These are phyloP conservation scores for Penicillium sp. DNA, from an alignment of 2,329 filamentous ascomycete species.

Conservation along the genomic window DNA sequence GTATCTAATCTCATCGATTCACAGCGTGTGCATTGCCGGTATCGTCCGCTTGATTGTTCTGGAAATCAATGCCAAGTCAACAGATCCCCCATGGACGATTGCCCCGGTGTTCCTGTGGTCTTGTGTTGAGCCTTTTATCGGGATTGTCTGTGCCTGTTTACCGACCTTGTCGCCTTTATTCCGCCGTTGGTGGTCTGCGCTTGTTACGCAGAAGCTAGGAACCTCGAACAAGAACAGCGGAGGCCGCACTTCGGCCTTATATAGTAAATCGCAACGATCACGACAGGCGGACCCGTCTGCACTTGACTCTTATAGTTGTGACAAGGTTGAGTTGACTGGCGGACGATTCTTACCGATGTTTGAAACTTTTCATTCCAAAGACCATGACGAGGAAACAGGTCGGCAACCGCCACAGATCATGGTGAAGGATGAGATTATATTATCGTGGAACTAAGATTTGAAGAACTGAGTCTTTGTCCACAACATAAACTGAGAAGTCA, in stretches of 20 bases:
- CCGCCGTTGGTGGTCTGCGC: conserved; percentile 7
- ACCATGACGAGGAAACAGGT: not conserved
- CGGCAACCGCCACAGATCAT: not conserved
- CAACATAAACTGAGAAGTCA: too few species aligned
- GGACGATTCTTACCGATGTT: not conserved
- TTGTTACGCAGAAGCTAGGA: not conserved
- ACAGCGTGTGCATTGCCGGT: conserved; percentile 8
- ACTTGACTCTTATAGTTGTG: not conserved
- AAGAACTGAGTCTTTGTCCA: too few species aligned
- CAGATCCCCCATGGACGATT: conserved; percentile 6
- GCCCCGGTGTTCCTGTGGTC: conserved; percentile 9
- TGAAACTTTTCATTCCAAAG: not conserved
- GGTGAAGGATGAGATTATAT: not conserved
- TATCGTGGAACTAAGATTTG: not conserved
- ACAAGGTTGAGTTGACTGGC: conserved; percentile 4
- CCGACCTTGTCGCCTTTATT: conserved; percentile 6
- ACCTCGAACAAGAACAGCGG: not conserved
- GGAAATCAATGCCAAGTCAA: not conserved
- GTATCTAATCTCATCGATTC: not conserved
- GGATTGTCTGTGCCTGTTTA: conserved; percentile 8
- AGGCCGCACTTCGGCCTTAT: not conserved
- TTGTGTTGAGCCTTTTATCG: conserved; percentile 8
- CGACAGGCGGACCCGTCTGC: not conserved
- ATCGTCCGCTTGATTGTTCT: conserved; percentile 6
- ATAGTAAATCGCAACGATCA: not conserved